These are phyloP conservation scores for Coriolopsis trogii DNA, from an alignment of 1,284 basidiomycete species.

Conservation along the genomic window DNA sequence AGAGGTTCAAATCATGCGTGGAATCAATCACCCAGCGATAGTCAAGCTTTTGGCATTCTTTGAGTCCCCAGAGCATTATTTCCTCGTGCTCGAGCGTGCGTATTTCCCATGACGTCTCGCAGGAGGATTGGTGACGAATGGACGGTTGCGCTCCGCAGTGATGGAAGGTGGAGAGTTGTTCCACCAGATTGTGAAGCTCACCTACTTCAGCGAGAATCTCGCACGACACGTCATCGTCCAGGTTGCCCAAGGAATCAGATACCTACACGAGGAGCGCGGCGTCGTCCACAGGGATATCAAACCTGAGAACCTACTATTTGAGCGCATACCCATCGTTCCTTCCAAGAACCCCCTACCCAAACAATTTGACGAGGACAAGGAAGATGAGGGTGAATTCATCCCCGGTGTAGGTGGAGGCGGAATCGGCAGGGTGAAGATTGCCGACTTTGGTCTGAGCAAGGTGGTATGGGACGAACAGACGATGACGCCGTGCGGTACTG, in stretches of 20 bases:
- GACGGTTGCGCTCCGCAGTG: constrained; percentile 48
- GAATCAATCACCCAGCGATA: constrained; percentile 87
- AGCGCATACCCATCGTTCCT: constrained; percentile 91
- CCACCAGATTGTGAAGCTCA: constrained; percentile 99
- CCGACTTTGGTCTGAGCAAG: constrained; percentile 98
- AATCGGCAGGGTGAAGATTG: constrained; percentile 98
- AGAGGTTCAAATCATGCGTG: constrained; percentile 99
- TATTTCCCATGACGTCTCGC: constrained; percentile 21
- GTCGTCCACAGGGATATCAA: constrained; percentile 99
- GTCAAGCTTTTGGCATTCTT: constrained; percentile 90
- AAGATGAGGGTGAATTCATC: constrained; percentile 90
- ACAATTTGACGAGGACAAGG: too few relatives aligned
- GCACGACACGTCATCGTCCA: constrained; percentile 97
- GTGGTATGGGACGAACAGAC: constrained; percentile 99
- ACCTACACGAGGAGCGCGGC: constrained; percentile 97
- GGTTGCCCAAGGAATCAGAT: constrained; percentile 93
- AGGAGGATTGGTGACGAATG: neutral
- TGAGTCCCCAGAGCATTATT: constrained; percentile 94
- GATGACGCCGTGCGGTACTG: constrained; percentile 99
- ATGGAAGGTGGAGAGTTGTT: constrained; percentile 99
- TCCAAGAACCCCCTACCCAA: constrained; percentile 78
- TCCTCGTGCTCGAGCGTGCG: constrained; percentile 90
- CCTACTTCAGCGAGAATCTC: constrained; percentile 96
- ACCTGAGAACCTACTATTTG: constrained; percentile 96
- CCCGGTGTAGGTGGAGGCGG: constrained; percentile 94